Evolutionary conservation across 1,139 yeast genomes (phyloP).

Genomic region (Arxiozyma slooffiae): DNA sequence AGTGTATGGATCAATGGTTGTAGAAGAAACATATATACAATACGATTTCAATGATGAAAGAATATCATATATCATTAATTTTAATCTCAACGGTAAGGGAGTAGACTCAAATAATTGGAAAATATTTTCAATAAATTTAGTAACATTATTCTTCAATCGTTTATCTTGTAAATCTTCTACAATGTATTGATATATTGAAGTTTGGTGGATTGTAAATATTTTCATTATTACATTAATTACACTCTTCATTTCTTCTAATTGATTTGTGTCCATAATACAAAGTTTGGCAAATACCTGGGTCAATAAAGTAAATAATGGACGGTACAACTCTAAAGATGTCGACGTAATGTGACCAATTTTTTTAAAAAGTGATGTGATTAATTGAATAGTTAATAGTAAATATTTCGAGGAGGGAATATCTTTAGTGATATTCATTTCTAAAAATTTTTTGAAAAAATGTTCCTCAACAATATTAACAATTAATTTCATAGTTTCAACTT

Average conservation of each 20-base stretch:
- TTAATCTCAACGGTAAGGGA: constrained; percentile 40
- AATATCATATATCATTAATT: constrained; percentile 54
- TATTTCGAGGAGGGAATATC: not conserved
- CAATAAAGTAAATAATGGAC: constrained; percentile 13
- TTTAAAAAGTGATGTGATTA: constrained; percentile 20
- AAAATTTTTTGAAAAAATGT: constrained; percentile 20
- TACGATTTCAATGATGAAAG: constrained; percentile 44
- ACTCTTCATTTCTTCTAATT: constrained; percentile 10
- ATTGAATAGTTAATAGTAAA: constrained; percentile 19
- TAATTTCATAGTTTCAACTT: constrained; percentile 9
- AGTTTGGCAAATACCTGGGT: constrained; percentile 12
- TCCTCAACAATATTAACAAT: constrained; percentile 20
- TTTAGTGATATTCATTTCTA: constrained; percentile 6
- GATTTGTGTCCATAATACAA: constrained; percentile 8
- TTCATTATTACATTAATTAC: constrained; percentile 22
- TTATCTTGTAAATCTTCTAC: constrained; percentile 11
- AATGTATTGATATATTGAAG: constrained; percentile 18
- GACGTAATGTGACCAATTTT: constrained; percentile 12
- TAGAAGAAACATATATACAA: constrained; percentile 18
- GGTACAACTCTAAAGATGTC: constrained; percentile 8
- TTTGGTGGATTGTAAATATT: constrained; percentile 26
- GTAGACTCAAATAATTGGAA: constrained; percentile 24
- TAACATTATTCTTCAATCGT: not conserved
- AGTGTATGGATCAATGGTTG: not conserved
- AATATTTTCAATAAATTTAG: constrained; percentile 12